phyloP scores from a whole-genome alignment of 129 eudicot species.

The Chrysanthemum lavandulifolium region DNA sequence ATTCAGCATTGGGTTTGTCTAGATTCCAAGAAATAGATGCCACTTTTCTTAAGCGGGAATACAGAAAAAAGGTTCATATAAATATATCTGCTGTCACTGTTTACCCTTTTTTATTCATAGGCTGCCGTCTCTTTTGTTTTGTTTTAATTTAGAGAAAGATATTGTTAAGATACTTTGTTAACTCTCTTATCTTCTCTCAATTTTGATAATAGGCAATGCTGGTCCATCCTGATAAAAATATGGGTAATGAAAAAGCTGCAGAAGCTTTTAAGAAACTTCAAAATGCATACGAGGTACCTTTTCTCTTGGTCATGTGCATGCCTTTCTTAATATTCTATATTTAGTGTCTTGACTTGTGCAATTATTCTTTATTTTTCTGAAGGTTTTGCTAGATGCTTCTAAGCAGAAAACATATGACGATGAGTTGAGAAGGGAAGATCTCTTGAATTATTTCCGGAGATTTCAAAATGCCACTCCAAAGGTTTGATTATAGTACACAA shows the following conservation, averaged over 20 bases:
- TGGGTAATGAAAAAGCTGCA: conserved; percentile 98
- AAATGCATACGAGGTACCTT: conserved; percentile 87
- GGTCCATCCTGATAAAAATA: conserved; percentile 98
- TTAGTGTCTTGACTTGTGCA: conserved; percentile 15
- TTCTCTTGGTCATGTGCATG: background rate
- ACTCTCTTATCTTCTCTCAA: background rate
- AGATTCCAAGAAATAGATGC: conserved; percentile 73
- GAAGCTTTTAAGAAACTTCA: conserved; percentile 99
- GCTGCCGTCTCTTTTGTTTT: conserved; percentile 11
- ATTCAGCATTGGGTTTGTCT: conserved; percentile 83
- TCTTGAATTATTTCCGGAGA: conserved; percentile 71
- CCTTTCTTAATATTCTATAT: background rate
- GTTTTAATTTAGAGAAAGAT: conserved; percentile 14
- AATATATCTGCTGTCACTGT: conserved; percentile 11
- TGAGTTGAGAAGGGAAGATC: conserved; percentile 91
- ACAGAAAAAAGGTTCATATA: conserved; percentile 72
- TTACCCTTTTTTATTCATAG: conserved; percentile 12
- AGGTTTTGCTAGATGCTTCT: conserved; percentile 76
- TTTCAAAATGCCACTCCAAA: conserved; percentile 70
- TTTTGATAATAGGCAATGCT: conserved; percentile 74
- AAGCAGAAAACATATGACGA: conserved; percentile 88
- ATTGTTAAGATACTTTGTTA: conserved; percentile 13
- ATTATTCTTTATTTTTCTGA: conserved; percentile 7
- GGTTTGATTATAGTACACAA: conserved; percentile 40
- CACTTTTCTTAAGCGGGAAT: conserved; percentile 78